phyloP scores from a whole-genome alignment of 2,329 filamentous ascomycete genomes.

The Trichophyton simii region DNA sequence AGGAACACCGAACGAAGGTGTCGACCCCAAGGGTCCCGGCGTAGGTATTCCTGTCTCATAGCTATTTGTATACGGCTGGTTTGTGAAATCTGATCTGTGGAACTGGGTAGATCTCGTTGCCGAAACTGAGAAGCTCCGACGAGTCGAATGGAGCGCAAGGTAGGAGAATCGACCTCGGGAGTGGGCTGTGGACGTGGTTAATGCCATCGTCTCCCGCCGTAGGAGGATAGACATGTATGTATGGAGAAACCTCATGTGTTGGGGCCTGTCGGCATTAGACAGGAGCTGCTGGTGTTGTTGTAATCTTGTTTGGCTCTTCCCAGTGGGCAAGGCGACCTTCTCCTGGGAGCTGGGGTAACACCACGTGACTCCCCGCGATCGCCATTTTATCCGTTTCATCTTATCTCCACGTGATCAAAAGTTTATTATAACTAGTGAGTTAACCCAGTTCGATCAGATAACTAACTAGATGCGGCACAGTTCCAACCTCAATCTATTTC shows the following conservation, averaged over 20 bases:
- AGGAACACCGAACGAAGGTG: conserved; percentile 45
- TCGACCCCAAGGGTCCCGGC: conserved; percentile 49
- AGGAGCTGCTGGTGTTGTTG: neutral
- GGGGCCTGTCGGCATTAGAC: neutral
- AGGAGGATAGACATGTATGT: conserved; percentile 4
- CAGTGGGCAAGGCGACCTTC: neutral
- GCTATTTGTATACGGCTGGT: conserved; percentile 48
- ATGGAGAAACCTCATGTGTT: conserved; percentile 9
- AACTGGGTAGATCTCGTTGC: conserved; percentile 38
- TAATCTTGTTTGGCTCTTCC: neutral
- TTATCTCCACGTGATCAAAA: neutral
- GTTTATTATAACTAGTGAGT: too few species aligned
- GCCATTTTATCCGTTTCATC: neutral
- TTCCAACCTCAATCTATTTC: too few species aligned
- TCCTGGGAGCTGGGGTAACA: neutral
- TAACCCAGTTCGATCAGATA: neutral
- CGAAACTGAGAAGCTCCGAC: conserved; percentile 23
- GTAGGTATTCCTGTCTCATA: conserved; percentile 53
- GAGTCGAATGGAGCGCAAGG: conserved; percentile 23
- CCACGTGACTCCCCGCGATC: neutral
- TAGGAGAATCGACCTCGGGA: conserved; percentile 32
- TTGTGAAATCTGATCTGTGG: conserved; percentile 50
- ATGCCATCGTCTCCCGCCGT: conserved; percentile 8
- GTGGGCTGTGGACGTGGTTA: conserved; percentile 9
- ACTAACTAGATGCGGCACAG: neutral